phyloP scores from a whole-genome alignment of 2,329 filamentous ascomycete genomes.

The Periglandula ipomoeae region DNA sequence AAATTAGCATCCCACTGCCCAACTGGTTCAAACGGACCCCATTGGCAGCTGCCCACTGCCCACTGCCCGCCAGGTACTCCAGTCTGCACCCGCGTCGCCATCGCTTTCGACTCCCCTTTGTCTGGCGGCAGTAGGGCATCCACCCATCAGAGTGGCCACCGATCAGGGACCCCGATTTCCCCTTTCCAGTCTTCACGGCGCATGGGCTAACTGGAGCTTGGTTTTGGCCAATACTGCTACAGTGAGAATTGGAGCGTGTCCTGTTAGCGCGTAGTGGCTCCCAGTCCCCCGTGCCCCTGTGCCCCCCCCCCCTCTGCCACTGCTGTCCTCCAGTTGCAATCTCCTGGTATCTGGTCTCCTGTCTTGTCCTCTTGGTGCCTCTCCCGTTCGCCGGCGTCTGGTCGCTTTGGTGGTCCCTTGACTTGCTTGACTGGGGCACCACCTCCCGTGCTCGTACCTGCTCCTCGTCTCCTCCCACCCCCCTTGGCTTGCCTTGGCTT shows the following conservation, averaged over 20 bases:
- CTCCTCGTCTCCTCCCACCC: conserved; percentile 1
- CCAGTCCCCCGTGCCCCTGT: too few species aligned
- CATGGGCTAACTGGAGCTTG: too few species aligned
- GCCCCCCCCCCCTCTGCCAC: too few species aligned
- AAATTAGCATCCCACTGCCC: conserved; percentile 10
- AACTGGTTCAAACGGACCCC: background rate
- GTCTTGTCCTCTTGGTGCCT: background rate
- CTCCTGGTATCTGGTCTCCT: too few species aligned
- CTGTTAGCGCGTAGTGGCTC: too few species aligned
- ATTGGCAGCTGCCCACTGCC: background rate
- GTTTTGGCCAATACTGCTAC: too few species aligned
- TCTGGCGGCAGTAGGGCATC: background rate
- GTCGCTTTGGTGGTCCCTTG: background rate
- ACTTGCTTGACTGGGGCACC: background rate
- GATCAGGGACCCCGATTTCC: background rate
- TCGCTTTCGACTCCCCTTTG: background rate
- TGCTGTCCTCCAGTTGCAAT: too few species aligned
- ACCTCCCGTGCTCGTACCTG: conserved; percentile 7
- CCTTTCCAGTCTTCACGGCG: background rate
- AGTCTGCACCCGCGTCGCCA: too few species aligned
- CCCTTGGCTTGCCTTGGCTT: conserved; percentile 6
- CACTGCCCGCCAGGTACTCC: too few species aligned
- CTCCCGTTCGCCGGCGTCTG: background rate
- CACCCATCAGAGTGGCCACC: background rate
- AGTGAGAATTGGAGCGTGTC: too few species aligned